Percentiles rank a stretch among this genome's conserved stretches.
Conservation (phyloP, 805 yeast genomes). For the Candida saitoana region DNA sequence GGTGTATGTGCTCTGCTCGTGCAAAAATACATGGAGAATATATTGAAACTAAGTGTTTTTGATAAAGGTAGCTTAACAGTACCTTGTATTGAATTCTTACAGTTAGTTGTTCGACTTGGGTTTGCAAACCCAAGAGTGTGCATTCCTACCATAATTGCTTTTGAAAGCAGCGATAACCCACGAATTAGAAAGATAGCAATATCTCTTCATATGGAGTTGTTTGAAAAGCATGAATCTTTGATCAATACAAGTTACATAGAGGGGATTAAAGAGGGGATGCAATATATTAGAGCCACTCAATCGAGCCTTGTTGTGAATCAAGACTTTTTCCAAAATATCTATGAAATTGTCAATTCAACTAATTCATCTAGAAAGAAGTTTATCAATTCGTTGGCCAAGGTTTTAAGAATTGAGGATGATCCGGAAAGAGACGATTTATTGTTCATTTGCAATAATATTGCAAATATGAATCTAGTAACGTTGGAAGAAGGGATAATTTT, state of each 20-base stretch:
- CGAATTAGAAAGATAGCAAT: conserved; percentile 46
- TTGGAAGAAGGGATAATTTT: conserved; percentile 51
- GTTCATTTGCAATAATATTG: conserved; percentile 35
- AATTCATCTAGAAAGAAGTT: conserved; percentile 41
- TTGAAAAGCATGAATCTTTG: conserved; percentile 66
- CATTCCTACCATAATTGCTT: conserved; percentile 65
- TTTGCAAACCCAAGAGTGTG: conserved; percentile 71
- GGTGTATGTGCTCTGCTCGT: conserved; percentile 72
- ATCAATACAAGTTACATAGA: conserved; percentile 62
- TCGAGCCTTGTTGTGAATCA: conserved; percentile 22
- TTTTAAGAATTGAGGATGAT: conserved; percentile 12
- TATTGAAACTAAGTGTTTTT: conserved; percentile 47
- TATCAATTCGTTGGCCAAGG: conserved; percentile 22
- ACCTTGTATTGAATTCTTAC: conserved; percentile 52
- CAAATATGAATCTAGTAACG: conserved; percentile 33
- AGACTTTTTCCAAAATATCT: conserved; percentile 36
- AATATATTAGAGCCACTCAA: conserved; percentile 32
- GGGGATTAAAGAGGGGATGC: conserved; percentile 55
- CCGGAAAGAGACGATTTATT: conserved; percentile 18
- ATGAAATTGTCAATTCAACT: conserved; percentile 38
- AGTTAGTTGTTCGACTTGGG: conserved; percentile 57
- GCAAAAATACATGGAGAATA: conserved; percentile 52
- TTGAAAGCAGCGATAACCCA: conserved; percentile 50
- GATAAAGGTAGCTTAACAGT: conserved; percentile 45
- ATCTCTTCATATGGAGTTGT: conserved; percentile 50